Percentiles rank a stretch among this genome's conserved stretches.
Conservation (phyloP, 345 rosid species). For the Mangifera indica region DNA sequence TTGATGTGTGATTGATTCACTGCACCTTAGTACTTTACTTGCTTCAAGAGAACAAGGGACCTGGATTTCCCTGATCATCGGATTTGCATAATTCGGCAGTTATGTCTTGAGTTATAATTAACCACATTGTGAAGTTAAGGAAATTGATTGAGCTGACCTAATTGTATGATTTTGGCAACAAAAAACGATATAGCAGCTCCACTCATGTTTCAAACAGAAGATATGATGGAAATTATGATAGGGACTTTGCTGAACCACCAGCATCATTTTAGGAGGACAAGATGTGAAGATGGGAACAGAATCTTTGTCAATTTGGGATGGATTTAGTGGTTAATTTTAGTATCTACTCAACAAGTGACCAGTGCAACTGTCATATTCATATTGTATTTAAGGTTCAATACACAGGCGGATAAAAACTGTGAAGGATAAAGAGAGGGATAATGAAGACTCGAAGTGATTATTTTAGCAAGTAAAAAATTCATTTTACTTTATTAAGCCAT, state of each 20-base stretch:
- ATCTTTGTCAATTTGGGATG: background rate
- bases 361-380: background rate
- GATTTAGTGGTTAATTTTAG: background rate
- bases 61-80: too few relatives aligned
- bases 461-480: background rate
- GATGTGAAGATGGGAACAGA: background rate
- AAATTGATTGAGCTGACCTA: slow-evolving; percentile 2
- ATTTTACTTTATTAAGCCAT: background rate
- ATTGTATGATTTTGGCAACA: background rate
- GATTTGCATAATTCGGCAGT: background rate
- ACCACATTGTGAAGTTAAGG: background rate
- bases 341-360: too few relatives aligned
- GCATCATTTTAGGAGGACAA: background rate
- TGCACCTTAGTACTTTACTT: background rate
- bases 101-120: background rate
- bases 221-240: background rate
- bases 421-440: background rate
- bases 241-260: background rate
- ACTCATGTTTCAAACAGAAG: background rate
- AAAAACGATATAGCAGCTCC: background rate
- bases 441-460: background rate
- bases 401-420: background rate
- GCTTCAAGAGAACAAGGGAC: background rate
- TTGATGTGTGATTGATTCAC: background rate
- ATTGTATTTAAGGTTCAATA: background rate